Percentiles rank a stretch among this genome's conserved stretches.
Evolutionary conservation across 116 monocot genomes (phyloP).

Genomic region (Dioscorea cayenensis): DNA sequence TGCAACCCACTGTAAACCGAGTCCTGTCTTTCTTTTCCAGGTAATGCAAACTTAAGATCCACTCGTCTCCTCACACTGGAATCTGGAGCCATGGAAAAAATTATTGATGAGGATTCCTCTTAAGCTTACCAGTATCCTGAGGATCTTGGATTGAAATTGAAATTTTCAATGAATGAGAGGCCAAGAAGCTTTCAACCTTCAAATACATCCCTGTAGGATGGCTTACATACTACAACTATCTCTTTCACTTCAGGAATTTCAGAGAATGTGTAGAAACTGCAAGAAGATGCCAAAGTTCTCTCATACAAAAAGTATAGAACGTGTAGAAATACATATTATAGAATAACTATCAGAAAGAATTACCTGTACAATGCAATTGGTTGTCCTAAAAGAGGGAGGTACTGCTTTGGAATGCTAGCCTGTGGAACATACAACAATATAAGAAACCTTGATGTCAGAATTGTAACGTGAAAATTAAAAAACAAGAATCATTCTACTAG

Average conservation of each 20-base stretch:
- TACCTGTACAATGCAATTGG: slow-evolving; percentile 95
- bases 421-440: slow-evolving; percentile 15
- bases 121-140: too few species aligned
- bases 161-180: background rate
- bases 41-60: slow-evolving; percentile 74
- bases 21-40: slow-evolving; percentile 99
- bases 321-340: background rate
- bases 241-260: slow-evolving; percentile 84
- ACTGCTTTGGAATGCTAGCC: slow-evolving; percentile 95
- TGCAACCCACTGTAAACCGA: slow-evolving; percentile 95
- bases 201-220: slow-evolving; percentile 77
- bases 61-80: slow-evolving; percentile 37
- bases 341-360: background rate
- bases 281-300: slow-evolving; percentile 6
- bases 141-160: too few species aligned
- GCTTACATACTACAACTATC: slow-evolving; percentile 94
- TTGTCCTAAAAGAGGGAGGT: slow-evolving; percentile 81
- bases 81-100: slow-evolving; percentile 40
- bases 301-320: background rate
- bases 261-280: slow-evolving; percentile 78
- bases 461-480: too few species aligned
- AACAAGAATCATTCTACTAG: too few species aligned
- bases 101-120: too few species aligned
- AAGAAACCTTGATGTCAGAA: background rate
- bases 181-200: slow-evolving; percentile 47